Evolutionary conservation across 2,329 filamentous ascomycete species (phyloP).

Genomic region (Penicillium thymicola): DNA sequence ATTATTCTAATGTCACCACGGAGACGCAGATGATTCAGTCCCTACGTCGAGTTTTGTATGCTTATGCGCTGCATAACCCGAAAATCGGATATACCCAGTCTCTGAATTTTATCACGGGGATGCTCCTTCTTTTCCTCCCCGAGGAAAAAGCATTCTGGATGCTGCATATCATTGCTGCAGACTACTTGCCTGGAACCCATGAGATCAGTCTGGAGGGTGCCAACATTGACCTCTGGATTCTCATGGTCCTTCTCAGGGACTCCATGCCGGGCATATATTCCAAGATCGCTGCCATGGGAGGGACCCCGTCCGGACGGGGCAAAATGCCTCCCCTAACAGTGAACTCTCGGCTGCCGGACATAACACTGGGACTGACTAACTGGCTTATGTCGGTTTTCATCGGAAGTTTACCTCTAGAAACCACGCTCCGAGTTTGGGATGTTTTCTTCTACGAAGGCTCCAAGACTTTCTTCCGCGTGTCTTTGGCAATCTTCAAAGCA

Average conservation of each 20-base stretch:
- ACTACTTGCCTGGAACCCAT: conserved; percentile 87
- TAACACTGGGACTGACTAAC: conserved; percentile 86
- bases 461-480: conserved; percentile 89
- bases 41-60: conserved; percentile 79
- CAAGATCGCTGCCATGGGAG: conserved; percentile 74
- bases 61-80: conserved; percentile 87
- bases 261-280: conserved; percentile 79
- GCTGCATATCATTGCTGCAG: conserved; percentile 83
- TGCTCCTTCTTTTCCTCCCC: conserved; percentile 83
- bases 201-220: conserved; percentile 86
- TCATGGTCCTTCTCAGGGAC: conserved; percentile 83
- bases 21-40: conserved; percentile 79
- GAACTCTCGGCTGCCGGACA: conserved; percentile 68
- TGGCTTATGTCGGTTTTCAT: conserved; percentile 99
- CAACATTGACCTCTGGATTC: conserved; percentile 88
- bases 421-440: conserved; percentile 89
- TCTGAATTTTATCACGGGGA: conserved; percentile 87
- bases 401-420: conserved; percentile 86
- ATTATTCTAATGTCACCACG: conserved; percentile 37
- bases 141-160: conserved; percentile 93
- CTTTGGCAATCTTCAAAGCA: conserved; percentile 84
- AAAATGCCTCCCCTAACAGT: conserved; percentile 44
- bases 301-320: conserved; percentile 33
- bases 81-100: conserved; percentile 94
- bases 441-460: conserved; percentile 93